A percentile compares a stretch with the other conserved stretches of the same genome.
These are phyloP conservation scores for Suhomyces xylopsoci DNA, from an alignment of 805 yeast genomes.

Conservation along the genomic window DNA sequence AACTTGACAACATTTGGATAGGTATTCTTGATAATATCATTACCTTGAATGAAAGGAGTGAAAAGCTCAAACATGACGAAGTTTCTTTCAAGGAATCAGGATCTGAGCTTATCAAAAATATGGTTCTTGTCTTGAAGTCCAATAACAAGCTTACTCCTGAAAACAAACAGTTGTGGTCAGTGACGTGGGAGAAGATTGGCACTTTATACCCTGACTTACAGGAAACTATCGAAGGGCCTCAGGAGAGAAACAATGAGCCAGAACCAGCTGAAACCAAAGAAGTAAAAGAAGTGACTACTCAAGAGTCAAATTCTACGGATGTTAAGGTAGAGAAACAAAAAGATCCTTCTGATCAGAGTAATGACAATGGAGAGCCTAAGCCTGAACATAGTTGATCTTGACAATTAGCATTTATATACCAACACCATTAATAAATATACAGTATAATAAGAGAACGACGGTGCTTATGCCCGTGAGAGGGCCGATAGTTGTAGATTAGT, in stretches of 20 bases:
- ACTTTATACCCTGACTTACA: conserved; percentile 26
- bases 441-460: not conserved
- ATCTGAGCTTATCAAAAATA: conserved; percentile 38
- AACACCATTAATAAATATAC: not conserved
- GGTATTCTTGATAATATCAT: conserved; percentile 32
- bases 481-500: not conserved
- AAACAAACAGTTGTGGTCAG: conserved; percentile 26
- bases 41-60: conserved; percentile 22
- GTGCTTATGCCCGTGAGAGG: not conserved
- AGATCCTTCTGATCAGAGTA: not conserved
- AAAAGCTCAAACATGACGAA: conserved; percentile 11
- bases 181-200: conserved; percentile 32
- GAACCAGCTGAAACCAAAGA: not conserved
- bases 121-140: conserved; percentile 37
- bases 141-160: conserved; percentile 21
- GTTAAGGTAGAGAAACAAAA: not conserved
- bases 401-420: not conserved
- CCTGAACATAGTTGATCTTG: not conserved
- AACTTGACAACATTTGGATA: conserved; percentile 30
- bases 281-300: not conserved
- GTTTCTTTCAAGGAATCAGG: conserved; percentile 28
- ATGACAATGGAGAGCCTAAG: not conserved
- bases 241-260: not conserved
- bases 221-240: not conserved
- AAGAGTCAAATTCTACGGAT: not conserved